Percentiles rank a stretch among this genome's conserved stretches.
Evolutionary conservation across 768 basidiomycete genomes (phyloP).

Genomic region (Serpula lacrymans): DNA sequence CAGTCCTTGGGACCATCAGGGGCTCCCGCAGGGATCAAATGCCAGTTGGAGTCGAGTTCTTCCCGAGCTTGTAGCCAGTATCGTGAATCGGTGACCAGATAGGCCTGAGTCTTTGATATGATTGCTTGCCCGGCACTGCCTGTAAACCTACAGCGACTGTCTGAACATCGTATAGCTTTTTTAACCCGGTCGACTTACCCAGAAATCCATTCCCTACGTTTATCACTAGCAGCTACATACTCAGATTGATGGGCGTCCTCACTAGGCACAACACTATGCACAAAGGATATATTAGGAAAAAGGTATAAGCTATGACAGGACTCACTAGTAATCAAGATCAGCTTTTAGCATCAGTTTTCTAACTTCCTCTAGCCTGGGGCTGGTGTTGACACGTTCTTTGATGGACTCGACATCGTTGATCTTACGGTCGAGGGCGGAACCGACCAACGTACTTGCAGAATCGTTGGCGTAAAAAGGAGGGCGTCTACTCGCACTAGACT

Average conservation of each 20-base stretch:
- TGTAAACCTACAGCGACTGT: constrained; percentile 41
- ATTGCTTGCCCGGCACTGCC: constrained; percentile 73
- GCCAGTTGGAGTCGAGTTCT: constrained; percentile 75
- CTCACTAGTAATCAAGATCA: constrained; percentile 73
- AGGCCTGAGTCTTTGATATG: constrained; percentile 62
- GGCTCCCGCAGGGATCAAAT: constrained; percentile 54
- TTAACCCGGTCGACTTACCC: constrained; percentile 46
- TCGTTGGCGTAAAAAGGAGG: constrained; percentile 51
- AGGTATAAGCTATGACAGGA: constrained; percentile 12
- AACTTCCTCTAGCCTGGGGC: constrained; percentile 55
- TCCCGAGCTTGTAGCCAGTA: constrained; percentile 79
- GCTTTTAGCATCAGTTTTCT: constrained; percentile 67
- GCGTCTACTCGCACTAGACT: constrained; percentile 37
- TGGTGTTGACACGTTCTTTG: constrained; percentile 53
- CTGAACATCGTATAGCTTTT: constrained; percentile 3
- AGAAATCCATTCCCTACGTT: constrained; percentile 73
- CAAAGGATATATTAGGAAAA: constrained; percentile 8
- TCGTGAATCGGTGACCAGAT: constrained; percentile 75
- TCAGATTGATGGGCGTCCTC: constrained; percentile 86
- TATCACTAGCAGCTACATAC: constrained; percentile 74
- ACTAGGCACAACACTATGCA: constrained; percentile 63
- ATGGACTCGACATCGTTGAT: constrained; percentile 58
- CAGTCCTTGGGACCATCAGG: constrained; percentile 61
- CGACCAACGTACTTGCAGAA: constrained; percentile 71
- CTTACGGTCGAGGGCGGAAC: constrained; percentile 69